Base-by-base conservation (phyloP, 2,329 filamentous ascomycete genomes). In the Talaromyces sp. region DNA sequence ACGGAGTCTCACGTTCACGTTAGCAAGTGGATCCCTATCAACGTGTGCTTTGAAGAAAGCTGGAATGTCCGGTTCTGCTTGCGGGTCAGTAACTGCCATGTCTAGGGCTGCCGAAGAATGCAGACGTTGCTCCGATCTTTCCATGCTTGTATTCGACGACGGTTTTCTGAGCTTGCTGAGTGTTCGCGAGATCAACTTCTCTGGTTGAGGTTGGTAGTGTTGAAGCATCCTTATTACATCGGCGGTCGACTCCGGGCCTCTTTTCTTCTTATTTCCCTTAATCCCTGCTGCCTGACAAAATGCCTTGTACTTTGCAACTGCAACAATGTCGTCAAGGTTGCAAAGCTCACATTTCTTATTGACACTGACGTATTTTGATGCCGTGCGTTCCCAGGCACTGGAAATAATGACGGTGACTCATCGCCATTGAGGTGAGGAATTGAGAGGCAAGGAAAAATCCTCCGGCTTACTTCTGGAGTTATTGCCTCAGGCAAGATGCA, bases 1-100 rank as follows among this genome's bases (percentile, higher is more conserved):
- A 0, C 78, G 72, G 7, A 81, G 69, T 10, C 74, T 76, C 77
- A 80, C 80, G 50, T 79, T 79, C 2, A 80, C 75, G 61, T 79
- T 77, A 1, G 74, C 75, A 62, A 74, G 80, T 0, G 78, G 79
- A 66, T 79, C 73, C 50, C 73, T 72, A 27, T 77, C 70, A 1
- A 72, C 69, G 39, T 73, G 70, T 9, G 67, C 68, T 33, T 71
- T 70, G 7, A 78, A 70, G 47, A 73, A 78, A 1, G 70, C 37
- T 0, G 77, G 77, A 11, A 79, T 71, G 43, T 73, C 67, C 13
- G 62, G 63, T 43, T 75, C 69, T 3, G 65, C 69, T 27, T 67
- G 37, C 10, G 64, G 62, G 52, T 67, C 63, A 15, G 50, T 31
- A 27, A 47, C 61, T 37, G 33, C 19, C 10, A 25, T 37, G 11